A percentile compares a stretch with the other conserved stretches of the same genome.
Conservation (phyloP, 345 rosid species). For the Xanthoceras sorbifolium region DNA sequence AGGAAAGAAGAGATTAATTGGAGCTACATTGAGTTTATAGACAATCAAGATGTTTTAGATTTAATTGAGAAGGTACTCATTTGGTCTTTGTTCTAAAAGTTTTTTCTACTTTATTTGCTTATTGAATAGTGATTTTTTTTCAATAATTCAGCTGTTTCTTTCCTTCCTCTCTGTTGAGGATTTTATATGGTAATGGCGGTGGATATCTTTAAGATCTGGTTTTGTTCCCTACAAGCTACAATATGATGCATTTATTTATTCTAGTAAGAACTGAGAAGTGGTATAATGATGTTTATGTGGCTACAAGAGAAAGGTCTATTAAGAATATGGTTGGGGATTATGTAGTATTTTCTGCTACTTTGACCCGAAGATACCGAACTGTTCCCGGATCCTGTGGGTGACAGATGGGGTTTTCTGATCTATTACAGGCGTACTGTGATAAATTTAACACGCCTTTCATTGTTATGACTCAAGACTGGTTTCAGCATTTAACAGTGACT, state of each 20-base stretch:
- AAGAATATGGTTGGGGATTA: not conserved
- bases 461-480: not conserved
- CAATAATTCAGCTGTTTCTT: not conserved
- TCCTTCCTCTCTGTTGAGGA: not conserved
- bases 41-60: constrained; percentile 98
- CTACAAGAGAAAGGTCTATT: not conserved
- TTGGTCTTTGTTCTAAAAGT: constrained; percentile 14
- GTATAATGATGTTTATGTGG: not conserved
- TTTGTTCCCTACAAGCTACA: not conserved
- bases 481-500: not conserved
- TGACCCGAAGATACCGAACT: not conserved
- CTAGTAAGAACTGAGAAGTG: not conserved
- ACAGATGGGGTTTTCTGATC: not conserved
- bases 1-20: constrained; percentile 93
- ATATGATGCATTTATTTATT: not conserved
- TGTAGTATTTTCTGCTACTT: constrained; percentile 2
- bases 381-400: not conserved
- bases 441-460: not conserved
- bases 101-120: not conserved
- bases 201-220: not conserved
- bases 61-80: constrained; percentile 89
- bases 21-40: constrained; percentile 98
- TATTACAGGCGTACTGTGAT: not conserved
- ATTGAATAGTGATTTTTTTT: not conserved
- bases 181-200: constrained; percentile 8